Base-by-base conservation (phyloP, 169 alveolate species). In the Cyclospora cayetanensis region DNA sequence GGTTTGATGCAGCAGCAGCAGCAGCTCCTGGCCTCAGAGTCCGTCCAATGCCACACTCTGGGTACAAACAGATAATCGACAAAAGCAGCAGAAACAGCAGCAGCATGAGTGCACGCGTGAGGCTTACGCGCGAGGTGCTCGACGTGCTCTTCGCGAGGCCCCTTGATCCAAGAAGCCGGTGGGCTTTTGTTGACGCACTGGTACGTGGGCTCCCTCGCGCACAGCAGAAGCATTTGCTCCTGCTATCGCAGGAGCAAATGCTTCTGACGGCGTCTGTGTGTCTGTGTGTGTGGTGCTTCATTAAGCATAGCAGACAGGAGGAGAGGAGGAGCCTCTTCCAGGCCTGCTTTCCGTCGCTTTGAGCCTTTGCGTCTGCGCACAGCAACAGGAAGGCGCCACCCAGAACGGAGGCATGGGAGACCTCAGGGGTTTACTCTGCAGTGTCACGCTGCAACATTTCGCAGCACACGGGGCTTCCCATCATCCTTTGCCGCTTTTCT, bases 71-170 rank as follows among this genome's bases (percentile, higher is more conserved):
- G 9, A 11, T 9, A 50, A 50, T 9, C 60, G 9, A 11, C 60
- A 50, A 18, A 50, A 72, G 63, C 60, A 34, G 82, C 82, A 34
- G 82, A 37, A 63, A 25, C 74, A 50, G 72, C 70, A 79, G 72
- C 89, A 79, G 72, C 70, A 79, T 52, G 15, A 43, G 50, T 50
- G 68, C 72, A 1, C 68, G 68, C 46, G 74, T 29, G 68, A 68
- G 35, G 89, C 72, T 43, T 25, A 43, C 89, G 0, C 89, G 89
- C 25, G 89, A 43, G 50, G 74, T 79, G 46, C 72, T 79, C 12
- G 35, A 43, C 72, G 68, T 52, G 25, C 72, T 43, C 46, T 79
- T 43, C 39, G 68, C 72, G 34, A 43, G 74, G 4, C 89, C 89
- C 1, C 68, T 52, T 0, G 89, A 79, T 27, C 72, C 74, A 43